Base-by-base conservation (phyloP, 129 eudicot species). In the Arctium minus region DNA sequence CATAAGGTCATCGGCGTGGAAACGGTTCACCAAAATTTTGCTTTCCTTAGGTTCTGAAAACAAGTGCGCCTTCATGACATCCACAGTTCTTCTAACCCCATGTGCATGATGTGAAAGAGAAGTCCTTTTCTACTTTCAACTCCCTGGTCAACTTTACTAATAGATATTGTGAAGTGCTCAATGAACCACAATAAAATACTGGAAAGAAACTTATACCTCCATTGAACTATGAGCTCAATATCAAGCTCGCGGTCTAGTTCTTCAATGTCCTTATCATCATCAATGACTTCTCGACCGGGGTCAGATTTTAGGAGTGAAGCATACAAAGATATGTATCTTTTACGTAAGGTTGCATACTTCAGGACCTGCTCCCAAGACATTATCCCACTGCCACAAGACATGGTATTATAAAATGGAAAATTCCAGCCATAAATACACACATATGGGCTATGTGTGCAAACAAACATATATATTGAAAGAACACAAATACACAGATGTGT, bases 311-410 rank as follows among this genome's bases (percentile, higher is more conserved):
- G 96, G 81, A 96, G 65, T 40, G 92, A 86, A 80, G 97, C 99
- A 83, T 96, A 96, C 42, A 93, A 79, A 80, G 98, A 90, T 78
- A 96, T 90, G 81, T 96, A 96, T 84, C 82, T 92, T 88, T 96
- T 96, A 29, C 99, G 98, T 78, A 96, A 88, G 46, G 88, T 89
- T 73, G 99, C 92, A 88, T 91, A 96, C 74, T 89, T 89, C 90
- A 96, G 80, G 82, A 96, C 94, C 83, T 93, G 97, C 84, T 96
- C 98, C 99, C 99, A 96, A 6, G 98, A 90, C 90, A 90, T 65
- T 73, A 74, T 96, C 81, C 99, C 99, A 80, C 99, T 96, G 93
- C 87, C 75, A 85, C 77, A 67, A 73, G 22, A 70, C 15, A 77
- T 39, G 75, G 84, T 36, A 71, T 82, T 69, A 82, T 69, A 68